Evolutionary conservation across 2,329 filamentous ascomycete genomes (phyloP).

Genomic region (Cadophora sp.): DNA sequence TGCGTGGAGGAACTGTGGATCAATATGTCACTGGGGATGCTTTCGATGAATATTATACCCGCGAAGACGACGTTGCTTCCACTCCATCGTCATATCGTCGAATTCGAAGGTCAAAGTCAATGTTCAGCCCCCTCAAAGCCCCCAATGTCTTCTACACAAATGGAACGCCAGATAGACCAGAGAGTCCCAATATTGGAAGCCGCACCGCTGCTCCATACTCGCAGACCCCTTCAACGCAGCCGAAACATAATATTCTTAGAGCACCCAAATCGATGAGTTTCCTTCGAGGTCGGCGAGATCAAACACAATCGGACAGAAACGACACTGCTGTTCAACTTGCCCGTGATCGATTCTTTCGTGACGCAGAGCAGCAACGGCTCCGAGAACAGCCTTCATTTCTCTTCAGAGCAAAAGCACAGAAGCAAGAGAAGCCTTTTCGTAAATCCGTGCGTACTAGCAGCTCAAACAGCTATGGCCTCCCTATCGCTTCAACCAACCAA

Average conservation of each 20-base stretch:
- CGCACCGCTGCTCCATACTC: slow-evolving; percentile 28
- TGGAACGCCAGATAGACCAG: slow-evolving; percentile 35
- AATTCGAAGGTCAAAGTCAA: slow-evolving; percentile 62
- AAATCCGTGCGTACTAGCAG: slow-evolving; percentile 58
- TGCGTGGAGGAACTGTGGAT: slow-evolving; percentile 33
- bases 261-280: slow-evolving; percentile 64
- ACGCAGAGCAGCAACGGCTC: slow-evolving; percentile 46
- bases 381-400: slow-evolving; percentile 54
- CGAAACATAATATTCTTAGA: slow-evolving; percentile 46
- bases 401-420: slow-evolving; percentile 48
- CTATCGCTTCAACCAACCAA: slow-evolving; percentile 40
- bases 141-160: slow-evolving; percentile 42
- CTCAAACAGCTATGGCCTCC: slow-evolving; percentile 45
- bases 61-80: slow-evolving; percentile 56
- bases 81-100: slow-evolving; percentile 55
- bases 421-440: slow-evolving; percentile 47
- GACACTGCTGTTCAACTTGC: slow-evolving; percentile 48
- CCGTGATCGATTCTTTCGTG: slow-evolving; percentile 47
- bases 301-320: slow-evolving; percentile 38
- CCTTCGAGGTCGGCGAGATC: slow-evolving; percentile 45
- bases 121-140: slow-evolving; percentile 49
- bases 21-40: slow-evolving; percentile 48
- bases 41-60: slow-evolving; percentile 53
- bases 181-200: slow-evolving; percentile 23
- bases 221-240: slow-evolving; percentile 35